phyloP scores from a whole-genome alignment of 2,329 filamentous ascomycete genomes.

The Sporothrix phasma region DNA sequence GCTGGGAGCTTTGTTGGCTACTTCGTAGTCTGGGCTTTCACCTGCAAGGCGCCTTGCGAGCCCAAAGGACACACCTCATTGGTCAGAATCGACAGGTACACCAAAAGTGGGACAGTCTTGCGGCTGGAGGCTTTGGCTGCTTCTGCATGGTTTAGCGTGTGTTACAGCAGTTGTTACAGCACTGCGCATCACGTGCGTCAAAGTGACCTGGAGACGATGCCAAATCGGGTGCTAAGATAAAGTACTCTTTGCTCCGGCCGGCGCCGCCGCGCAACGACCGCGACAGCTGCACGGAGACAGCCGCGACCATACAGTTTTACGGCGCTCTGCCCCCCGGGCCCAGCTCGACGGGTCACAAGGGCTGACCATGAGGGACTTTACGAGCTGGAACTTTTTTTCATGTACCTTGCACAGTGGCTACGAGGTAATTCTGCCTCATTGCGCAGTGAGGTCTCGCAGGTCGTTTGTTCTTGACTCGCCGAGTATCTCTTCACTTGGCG shows the following conservation, averaged over 20 bases:
- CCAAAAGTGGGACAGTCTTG: background rate
- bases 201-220: background rate
- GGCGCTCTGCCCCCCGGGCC: too few species aligned
- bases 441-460: too few species aligned
- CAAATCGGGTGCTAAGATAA: background rate
- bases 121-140: background rate
- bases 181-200: background rate
- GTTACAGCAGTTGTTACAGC: background rate
- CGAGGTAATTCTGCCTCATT: background rate
- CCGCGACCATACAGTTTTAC: background rate
- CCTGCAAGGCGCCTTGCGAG: background rate
- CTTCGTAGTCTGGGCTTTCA: background rate
- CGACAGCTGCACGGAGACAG: conserved; percentile 2
- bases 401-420: background rate
- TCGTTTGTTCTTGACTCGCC: background rate
- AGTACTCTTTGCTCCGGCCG: background rate
- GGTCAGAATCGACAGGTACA: background rate
- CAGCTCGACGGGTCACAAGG: too few species aligned
- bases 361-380: background rate
- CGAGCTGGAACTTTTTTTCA: background rate
- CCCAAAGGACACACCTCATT: background rate
- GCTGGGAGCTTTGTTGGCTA: too few species aligned
- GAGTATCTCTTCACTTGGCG: background rate
- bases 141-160: background rate
- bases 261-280: conserved; percentile 1